Conservation (phyloP, 345 rosid species). For the Populus euphratica region DNA sequence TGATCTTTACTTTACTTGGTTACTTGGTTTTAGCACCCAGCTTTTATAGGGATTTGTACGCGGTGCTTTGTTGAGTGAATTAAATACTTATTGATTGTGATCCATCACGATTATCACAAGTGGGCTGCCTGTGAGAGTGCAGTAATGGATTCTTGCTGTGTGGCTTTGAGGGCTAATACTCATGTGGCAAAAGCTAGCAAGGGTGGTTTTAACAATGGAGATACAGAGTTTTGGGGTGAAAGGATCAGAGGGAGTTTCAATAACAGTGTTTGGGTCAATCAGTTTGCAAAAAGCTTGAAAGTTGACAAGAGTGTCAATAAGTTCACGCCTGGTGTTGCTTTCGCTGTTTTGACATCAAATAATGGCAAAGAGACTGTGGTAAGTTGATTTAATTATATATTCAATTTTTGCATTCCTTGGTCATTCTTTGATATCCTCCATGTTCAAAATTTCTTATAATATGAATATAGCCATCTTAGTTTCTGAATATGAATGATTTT, state of each 20-base stretch:
- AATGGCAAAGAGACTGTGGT: conserved; percentile 58
- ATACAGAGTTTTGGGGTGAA: conserved; percentile 55
- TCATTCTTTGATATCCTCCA: conserved; percentile 1
- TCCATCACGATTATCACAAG: conserved; percentile 10
- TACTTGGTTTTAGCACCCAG: conserved; percentile 26
- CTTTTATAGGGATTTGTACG: conserved; percentile 17
- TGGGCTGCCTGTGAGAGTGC: conserved; percentile 8
- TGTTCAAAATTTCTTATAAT: background rate
- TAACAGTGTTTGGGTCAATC: conserved; percentile 28
- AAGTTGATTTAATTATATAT: conserved; percentile 13
- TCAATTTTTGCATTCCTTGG: background rate
- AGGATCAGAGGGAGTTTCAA: conserved; percentile 45
- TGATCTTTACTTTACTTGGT: conserved; percentile 51
- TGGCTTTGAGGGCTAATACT: conserved; percentile 38
- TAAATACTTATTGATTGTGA: conserved; percentile 2
- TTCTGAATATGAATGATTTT: background rate
- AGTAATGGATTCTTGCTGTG: conserved; percentile 65
- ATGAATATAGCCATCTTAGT: background rate
- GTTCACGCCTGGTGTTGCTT: conserved; percentile 50
- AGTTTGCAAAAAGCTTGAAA: conserved; percentile 33
- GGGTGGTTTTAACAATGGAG: conserved; percentile 34
- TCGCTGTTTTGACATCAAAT: conserved; percentile 63
- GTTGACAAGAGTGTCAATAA: conserved; percentile 32
- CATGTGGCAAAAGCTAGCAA: conserved; percentile 31
- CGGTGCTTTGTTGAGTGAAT: conserved; percentile 3